Evolutionary conservation across 192 early-diverging fungal genomes (phyloP).

Genomic region (Allomyces javanicus): DNA sequence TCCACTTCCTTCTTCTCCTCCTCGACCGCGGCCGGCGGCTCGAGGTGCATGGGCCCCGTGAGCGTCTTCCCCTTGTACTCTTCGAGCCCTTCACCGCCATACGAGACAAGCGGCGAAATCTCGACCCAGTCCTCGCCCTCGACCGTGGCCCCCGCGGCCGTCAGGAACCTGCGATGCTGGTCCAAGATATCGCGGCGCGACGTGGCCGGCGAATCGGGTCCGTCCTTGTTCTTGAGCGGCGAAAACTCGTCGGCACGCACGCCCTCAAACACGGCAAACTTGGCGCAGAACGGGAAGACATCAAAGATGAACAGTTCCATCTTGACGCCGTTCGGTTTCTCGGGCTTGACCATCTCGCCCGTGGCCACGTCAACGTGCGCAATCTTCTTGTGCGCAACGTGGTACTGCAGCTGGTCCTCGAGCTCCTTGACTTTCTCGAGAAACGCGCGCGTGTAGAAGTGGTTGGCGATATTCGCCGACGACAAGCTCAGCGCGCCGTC

Average conservation of each 20-base stretch:
- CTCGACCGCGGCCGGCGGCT: not conserved
- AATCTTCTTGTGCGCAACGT: slow-evolving; percentile 97
- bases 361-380: slow-evolving; percentile 57
- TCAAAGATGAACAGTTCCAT: slow-evolving; percentile 99
- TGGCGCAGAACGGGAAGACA: slow-evolving; percentile 77
- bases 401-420: slow-evolving; percentile 74
- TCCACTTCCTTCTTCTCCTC: too few relatives aligned
- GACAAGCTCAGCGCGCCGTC: slow-evolving; percentile 61
- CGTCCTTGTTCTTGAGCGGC: slow-evolving; percentile 95
- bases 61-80: slow-evolving; percentile 58
- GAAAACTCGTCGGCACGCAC: slow-evolving; percentile 89
- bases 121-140: slow-evolving; percentile 16
- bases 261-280: slow-evolving; percentile 81
- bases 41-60: slow-evolving; percentile 29
- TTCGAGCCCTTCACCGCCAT: slow-evolving; percentile 72
- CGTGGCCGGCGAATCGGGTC: slow-evolving; percentile 79
- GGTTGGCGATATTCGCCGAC: slow-evolving; percentile 96
- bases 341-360: slow-evolving; percentile 49
- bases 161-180: slow-evolving; percentile 72
- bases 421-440: slow-evolving; percentile 63
- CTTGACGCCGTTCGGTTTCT: slow-evolving; percentile 86
- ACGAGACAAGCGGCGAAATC: slow-evolving; percentile 73
- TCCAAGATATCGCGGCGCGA: slow-evolving; percentile 67
- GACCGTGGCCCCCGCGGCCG: slow-evolving; percentile 64
- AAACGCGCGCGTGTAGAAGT: slow-evolving; percentile 89